A percentile compares a stretch with the other conserved stretches of the same genome.
These are phyloP conservation scores for Microsporum audouinii DNA, from an alignment of 2,329 filamentous ascomycete species.

Conservation along the genomic window DNA sequence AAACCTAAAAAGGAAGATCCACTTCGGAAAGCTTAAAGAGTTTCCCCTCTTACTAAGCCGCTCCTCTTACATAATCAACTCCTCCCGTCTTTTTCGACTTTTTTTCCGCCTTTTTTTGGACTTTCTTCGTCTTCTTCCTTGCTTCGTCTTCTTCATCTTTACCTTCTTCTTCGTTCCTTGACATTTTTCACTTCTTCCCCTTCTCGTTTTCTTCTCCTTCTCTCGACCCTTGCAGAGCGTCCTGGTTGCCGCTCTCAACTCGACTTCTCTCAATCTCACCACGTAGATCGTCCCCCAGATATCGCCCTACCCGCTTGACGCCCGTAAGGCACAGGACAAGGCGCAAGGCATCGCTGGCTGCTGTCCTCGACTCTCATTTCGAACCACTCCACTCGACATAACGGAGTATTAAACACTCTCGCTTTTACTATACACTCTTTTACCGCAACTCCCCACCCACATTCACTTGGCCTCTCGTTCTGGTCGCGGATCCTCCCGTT, in stretches of 20 bases:
- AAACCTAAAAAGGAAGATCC: neutral
- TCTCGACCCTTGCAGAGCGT: conserved; percentile 17
- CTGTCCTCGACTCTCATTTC: neutral
- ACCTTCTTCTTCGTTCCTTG: neutral
- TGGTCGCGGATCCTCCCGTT: neutral
- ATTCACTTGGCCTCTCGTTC: neutral
- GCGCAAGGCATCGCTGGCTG: conserved; percentile 1
- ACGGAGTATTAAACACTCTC: neutral
- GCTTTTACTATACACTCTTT: neutral
- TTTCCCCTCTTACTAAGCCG: neutral
- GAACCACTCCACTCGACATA: neutral
- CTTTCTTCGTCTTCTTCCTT: conserved; percentile 12
- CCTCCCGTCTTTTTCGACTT: conserved; percentile 9
- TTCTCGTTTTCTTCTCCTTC: conserved; percentile 12
- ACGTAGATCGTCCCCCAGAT: neutral
- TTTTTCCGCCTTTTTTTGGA: conserved; percentile 23
- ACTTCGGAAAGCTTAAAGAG: neutral
- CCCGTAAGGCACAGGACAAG: neutral
- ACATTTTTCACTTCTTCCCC: conserved; percentile 1
- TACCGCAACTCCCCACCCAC: neutral
- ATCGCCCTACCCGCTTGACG: neutral
- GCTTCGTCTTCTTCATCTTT: conserved; percentile 2
- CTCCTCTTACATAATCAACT: neutral
- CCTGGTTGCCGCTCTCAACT: conserved; percentile 32
- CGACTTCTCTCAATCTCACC: conserved; percentile 9